Evolutionary conservation across 2,329 filamentous ascomycete genomes (phyloP).

Genomic region (Orbilia oligospora): DNA sequence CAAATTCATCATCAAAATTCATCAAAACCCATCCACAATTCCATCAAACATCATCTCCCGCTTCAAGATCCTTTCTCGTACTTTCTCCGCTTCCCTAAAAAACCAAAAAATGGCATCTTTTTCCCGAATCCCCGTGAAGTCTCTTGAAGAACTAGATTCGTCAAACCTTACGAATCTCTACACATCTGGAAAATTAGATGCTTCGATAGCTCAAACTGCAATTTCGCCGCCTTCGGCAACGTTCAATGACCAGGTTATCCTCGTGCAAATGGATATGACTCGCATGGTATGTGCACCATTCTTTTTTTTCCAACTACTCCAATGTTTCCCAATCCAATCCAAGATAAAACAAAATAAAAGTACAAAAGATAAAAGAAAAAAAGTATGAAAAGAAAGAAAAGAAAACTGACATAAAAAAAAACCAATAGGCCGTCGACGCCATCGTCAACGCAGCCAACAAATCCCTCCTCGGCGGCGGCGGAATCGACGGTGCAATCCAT

Average conservation of each 20-base stretch:
- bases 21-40: neutral
- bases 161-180: conserved; percentile 34
- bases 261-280: conserved; percentile 44
- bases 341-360: too few species aligned
- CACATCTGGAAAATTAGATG: conserved; percentile 33
- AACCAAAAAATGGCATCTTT: conserved; percentile 19
- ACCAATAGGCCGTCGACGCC: conserved; percentile 17
- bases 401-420: neutral
- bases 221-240: conserved; percentile 5
- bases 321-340: too few species aligned
- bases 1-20: neutral
- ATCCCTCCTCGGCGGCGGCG: conserved; percentile 85
- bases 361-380: too few species aligned
- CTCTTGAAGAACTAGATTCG: conserved; percentile 13
- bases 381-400: too few species aligned
- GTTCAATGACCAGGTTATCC: conserved; percentile 38
- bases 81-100: conserved; percentile 2
- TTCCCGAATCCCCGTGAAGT: neutral
- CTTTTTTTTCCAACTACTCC: neutral
- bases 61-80: neutral
- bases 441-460: conserved; percentile 89
- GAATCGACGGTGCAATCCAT: conserved; percentile 91
- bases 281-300: conserved; percentile 18
- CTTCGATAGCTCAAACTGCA: conserved; percentile 44
- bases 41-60: conserved; percentile 11